phyloP scores from a whole-genome alignment of 768 basidiomycete species.

The Chiua virens region DNA sequence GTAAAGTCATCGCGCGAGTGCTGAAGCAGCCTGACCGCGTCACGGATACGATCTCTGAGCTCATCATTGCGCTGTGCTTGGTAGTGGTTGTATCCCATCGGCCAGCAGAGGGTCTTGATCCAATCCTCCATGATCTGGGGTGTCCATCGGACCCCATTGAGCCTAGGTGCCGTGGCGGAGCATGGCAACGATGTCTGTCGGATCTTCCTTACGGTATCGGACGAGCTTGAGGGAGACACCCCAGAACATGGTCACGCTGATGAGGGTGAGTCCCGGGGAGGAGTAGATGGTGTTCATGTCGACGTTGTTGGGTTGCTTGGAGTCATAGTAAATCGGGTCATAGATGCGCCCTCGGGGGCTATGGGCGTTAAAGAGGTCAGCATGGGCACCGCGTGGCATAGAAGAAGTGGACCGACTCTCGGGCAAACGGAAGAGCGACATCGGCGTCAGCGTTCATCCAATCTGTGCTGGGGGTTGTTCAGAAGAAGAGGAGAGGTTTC shows the following conservation, averaged over 20 bases:
- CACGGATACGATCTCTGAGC: slow-evolving; percentile 50
- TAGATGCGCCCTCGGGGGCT: slow-evolving; percentile 33
- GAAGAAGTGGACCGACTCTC: slow-evolving; percentile 45
- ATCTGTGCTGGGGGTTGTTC: slow-evolving; percentile 36
- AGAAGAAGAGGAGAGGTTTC: neutral
- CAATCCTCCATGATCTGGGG: slow-evolving; percentile 53
- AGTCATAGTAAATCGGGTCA: slow-evolving; percentile 62
- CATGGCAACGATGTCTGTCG: slow-evolving; percentile 64
- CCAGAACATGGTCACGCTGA: slow-evolving; percentile 73
- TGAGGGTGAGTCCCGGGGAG: slow-evolving; percentile 51
- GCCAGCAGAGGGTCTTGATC: slow-evolving; percentile 57
- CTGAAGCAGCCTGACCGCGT: slow-evolving; percentile 44
- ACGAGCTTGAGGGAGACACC: slow-evolving; percentile 71
- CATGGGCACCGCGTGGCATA: slow-evolving; percentile 2
- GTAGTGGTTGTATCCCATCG: slow-evolving; percentile 61
- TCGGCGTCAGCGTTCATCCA: slow-evolving; percentile 83
- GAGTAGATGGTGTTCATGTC: slow-evolving; percentile 56
- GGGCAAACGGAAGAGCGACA: slow-evolving; percentile 64
- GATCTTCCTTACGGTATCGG: slow-evolving; percentile 62
- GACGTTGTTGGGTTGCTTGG: slow-evolving; percentile 51
- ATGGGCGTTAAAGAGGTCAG: slow-evolving; percentile 4
- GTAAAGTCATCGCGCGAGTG: slow-evolving; percentile 16
- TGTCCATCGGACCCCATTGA: slow-evolving; percentile 57
- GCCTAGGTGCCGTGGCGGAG: slow-evolving; percentile 57
- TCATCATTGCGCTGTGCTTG: slow-evolving; percentile 43